Evolutionary conservation across 2,329 filamentous ascomycete genomes (phyloP).

Genomic region (Grosmannia clavigera): DNA sequence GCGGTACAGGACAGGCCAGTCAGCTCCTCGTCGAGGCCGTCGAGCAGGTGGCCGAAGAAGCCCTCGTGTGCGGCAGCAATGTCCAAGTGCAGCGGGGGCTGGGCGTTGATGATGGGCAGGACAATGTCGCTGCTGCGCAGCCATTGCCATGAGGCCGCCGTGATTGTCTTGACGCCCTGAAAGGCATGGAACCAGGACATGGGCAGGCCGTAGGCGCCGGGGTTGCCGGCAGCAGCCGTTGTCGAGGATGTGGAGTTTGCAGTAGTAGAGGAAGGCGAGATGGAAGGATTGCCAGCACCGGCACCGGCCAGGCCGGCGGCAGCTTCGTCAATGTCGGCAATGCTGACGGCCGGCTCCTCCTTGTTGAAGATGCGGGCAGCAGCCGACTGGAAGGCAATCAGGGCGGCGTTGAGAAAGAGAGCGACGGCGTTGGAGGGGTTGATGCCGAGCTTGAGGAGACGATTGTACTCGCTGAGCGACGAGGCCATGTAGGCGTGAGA

Average conservation of each 20-base stretch:
- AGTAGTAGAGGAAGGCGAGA: constrained; percentile 11
- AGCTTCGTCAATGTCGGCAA: background rate
- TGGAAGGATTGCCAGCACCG: constrained; percentile 20
- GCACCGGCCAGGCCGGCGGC: background rate
- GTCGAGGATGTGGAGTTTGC: constrained; percentile 3
- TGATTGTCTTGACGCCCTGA: constrained; percentile 53
- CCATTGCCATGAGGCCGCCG: constrained; percentile 52
- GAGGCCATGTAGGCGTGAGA: constrained; percentile 55
- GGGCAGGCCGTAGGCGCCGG: constrained; percentile 39
- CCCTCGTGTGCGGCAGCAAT: constrained; percentile 38
- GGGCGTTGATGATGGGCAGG: constrained; percentile 49
- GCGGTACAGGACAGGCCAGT: constrained; percentile 15
- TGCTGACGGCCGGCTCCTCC: constrained; percentile 26
- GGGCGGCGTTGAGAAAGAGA: constrained; percentile 47
- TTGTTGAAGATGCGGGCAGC: constrained; percentile 50
- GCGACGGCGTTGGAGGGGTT: constrained; percentile 47
- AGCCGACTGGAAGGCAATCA: constrained; percentile 56
- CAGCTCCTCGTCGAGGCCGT: constrained; percentile 45
- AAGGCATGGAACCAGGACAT: constrained; percentile 55
- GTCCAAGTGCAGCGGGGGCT: constrained; percentile 49
- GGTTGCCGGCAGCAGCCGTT: constrained; percentile 10
- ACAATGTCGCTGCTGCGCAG: constrained; percentile 45
- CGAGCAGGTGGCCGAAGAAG: constrained; percentile 50
- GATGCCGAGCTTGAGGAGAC: constrained; percentile 42
- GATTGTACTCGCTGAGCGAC: constrained; percentile 47